Evolutionary conservation across 352 stramenopile species (phyloP).

Genomic region (Phytophthora vignae): DNA sequence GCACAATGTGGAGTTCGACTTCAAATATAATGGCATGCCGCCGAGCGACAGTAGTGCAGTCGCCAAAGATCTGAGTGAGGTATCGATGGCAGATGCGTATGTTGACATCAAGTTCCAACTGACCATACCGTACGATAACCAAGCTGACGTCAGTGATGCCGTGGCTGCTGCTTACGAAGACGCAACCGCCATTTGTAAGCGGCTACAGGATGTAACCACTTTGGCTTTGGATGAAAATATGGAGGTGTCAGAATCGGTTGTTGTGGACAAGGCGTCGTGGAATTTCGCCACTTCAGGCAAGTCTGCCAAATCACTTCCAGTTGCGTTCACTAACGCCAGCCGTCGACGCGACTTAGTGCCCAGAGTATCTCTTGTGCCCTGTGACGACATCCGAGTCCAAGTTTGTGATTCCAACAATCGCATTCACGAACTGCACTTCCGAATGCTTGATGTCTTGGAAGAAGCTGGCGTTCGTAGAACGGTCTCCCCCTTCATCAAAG

Average conservation of each 20-base stretch:
- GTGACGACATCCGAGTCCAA: slow-evolving; percentile 59
- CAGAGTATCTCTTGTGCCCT: slow-evolving; percentile 42
- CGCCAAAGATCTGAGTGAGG: slow-evolving; percentile 2
- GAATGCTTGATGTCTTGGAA: slow-evolving; percentile 47
- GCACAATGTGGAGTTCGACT: slow-evolving; percentile 32
- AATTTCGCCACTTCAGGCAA: slow-evolving; percentile 17
- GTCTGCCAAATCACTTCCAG: slow-evolving; percentile 17
- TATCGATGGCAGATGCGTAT: slow-evolving; percentile 30
- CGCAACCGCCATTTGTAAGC: slow-evolving; percentile 36
- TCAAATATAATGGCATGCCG: slow-evolving; percentile 18
- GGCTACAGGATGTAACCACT: slow-evolving; percentile 29
- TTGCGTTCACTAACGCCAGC: slow-evolving; percentile 42
- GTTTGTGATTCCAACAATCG: slow-evolving; percentile 40
- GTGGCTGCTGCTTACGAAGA: slow-evolving; percentile 43
- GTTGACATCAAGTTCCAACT: slow-evolving; percentile 54
- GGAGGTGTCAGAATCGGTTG: neutral
- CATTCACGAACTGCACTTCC: slow-evolving; percentile 54
- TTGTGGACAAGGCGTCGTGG: slow-evolving; percentile 29
- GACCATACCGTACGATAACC: slow-evolving; percentile 51
- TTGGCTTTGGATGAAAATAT: slow-evolving; percentile 16
- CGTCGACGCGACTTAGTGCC: slow-evolving; percentile 36
- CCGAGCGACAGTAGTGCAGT: slow-evolving; percentile 9
- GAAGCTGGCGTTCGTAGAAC: slow-evolving; percentile 57
- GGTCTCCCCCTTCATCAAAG: slow-evolving; percentile 46
- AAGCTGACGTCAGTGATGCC: slow-evolving; percentile 43